Conservation (phyloP, 2,329 filamentous ascomycete species). For the Fusarium newnesense region DNA sequence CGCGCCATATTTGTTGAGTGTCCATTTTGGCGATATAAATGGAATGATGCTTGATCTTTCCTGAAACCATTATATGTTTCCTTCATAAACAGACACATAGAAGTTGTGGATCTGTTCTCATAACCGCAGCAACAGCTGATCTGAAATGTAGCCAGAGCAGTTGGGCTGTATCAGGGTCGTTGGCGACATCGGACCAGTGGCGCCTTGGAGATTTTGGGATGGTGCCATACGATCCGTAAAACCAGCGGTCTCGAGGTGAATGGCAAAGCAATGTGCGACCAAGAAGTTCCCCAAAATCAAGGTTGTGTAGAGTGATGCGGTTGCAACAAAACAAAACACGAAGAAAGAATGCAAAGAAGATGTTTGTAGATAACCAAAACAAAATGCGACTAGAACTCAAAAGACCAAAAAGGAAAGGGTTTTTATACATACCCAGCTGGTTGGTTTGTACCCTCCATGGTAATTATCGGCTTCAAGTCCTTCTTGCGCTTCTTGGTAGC, state of each 20-base stretch:
- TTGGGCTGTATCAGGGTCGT: slow-evolving; percentile 8
- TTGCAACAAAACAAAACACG: neutral
- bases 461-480: slow-evolving; percentile 81
- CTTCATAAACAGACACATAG: neutral
- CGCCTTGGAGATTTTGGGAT: neutral
- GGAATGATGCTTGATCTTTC: slow-evolving; percentile 22
- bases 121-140: neutral
- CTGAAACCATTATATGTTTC: slow-evolving; percentile 10
- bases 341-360: neutral
- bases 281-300: neutral
- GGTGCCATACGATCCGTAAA: neutral
- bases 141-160: neutral
- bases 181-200: slow-evolving; percentile 1
- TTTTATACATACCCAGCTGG: slow-evolving; percentile 50
- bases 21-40: slow-evolving; percentile 10
- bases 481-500: slow-evolving; percentile 77
- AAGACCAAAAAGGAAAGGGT: neutral
- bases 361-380: neutral
- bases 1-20: slow-evolving; percentile 24
- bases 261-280: neutral
- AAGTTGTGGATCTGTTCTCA: neutral
- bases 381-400: slow-evolving; percentile 1
- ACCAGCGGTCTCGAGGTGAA: neutral
- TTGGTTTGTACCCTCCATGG: slow-evolving; percentile 64
- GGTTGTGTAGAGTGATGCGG: neutral